Conservation (phyloP, 257 asterid genomes). For the Solanum sitiens region DNA sequence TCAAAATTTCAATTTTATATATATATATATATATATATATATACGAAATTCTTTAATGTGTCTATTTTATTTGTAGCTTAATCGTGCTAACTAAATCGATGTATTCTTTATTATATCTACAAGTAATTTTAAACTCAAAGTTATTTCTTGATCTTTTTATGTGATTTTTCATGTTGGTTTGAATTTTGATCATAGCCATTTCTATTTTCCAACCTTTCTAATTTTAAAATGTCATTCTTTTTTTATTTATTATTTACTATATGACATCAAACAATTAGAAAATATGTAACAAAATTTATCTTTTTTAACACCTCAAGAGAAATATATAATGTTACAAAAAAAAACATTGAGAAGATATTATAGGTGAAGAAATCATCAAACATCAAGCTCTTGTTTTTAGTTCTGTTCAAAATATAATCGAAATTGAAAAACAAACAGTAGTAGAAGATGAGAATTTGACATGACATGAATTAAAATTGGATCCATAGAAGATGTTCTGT, state of each 20-base stretch:
- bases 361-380: neutral
- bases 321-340: neutral
- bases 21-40: no score
- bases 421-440: neutral
- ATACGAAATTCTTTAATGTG: neutral
- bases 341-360: neutral
- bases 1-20: neutral
- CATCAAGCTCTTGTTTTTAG: neutral
- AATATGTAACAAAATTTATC: neutral
- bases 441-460: neutral
- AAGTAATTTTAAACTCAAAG: neutral
- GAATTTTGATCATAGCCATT: neutral
- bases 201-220: neutral
- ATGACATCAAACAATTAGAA: neutral
- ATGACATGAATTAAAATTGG: neutral
- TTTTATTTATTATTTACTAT: neutral
- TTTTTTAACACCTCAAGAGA: neutral
- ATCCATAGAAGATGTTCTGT: neutral
- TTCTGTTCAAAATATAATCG: no score
- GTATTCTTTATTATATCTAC: neutral
- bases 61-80: neutral
- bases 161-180: neutral
- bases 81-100: neutral
- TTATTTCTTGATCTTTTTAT: neutral
- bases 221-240: neutral